Base-by-base conservation (phyloP, 352 stramenopile genomes). In the Pythium phragmiticola region DNA sequence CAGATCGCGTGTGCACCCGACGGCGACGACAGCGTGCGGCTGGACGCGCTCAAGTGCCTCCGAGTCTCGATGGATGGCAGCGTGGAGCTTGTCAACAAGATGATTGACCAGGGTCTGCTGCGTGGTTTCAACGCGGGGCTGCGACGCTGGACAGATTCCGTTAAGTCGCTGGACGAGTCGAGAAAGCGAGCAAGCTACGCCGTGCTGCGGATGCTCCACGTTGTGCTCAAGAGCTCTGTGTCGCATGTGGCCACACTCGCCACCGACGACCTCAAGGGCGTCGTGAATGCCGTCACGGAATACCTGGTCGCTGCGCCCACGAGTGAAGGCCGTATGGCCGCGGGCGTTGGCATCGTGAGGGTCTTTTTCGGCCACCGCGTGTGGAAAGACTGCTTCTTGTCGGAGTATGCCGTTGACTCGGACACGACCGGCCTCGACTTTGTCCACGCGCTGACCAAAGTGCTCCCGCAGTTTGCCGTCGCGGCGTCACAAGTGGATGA, bases 301-400 rank as follows among this genome's bases (percentile, higher is more conserved):
- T 90, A 89, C 60, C 77, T 89, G 9, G 78, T 91, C 16, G 82
- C 74, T 0, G 69, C 84, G 36, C 78, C 82, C 74, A 72, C 2
- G 65, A 85, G 52, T 70, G 73, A 16, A 73, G 76, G 65, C 34
- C 76, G 77, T 2, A 62, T 89, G 56, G 71, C 76, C 9, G 79
- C 82, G 57, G 78, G 80, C 1, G 76, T 92, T 47, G 72, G 80
- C 33, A 88, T 92, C 41, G 78, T 90, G n/a, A 80, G 84, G n/a
- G 68, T 92, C n/a, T 76, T 92, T 9, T 87, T 90, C 41, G 62
- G 67, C 4, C 72, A 90, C 57, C 70, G 71, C 17, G 63, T 69
- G 19, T 92, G 81, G 84, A 90, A 88, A 48, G 75, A 83, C n/a
- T 90, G 76, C 17, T 92, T 92, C 60, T 72, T 90, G 33, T 69